Base-by-base conservation (phyloP, 129 eudicot species). In the Gnaphalium uliginosum region DNA sequence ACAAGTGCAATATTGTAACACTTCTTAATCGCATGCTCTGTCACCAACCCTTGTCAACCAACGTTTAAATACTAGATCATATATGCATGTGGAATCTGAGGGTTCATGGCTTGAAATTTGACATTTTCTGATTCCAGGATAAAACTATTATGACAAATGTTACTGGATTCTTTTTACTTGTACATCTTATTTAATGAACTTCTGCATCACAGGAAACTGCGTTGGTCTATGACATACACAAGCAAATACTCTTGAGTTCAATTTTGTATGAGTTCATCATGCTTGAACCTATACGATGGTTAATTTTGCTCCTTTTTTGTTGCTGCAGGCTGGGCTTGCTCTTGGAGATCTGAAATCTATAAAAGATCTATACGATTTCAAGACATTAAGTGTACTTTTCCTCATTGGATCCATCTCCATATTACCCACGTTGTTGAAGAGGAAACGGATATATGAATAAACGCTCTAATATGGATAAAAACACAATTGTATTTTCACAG, bases 331-430 rank as follows among this genome's bases (percentile, higher is more conserved):
- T 54, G 98, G 98, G 70, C 96, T 89, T 76, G 96, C 98, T 56
- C 98, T 93, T 37, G 98, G 98, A 66, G 96, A 93, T 11, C 87
- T 93, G 39, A 93, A 90, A 78, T 93, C 98, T 1, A 84, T 93
- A 27, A 93, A 93, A 88, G 98, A 93, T 75, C 81, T 93, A 41
- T 93, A 93, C 21, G 98, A 93, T 83, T 76, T 93, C 66, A 93
- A 90, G 87, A 93, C 98, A 0, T 79, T 93, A 66, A 75, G 80
- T 53, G 87, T 93, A 62, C 98, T 93, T 73, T 93, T 93, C 81
- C 89, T 93, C 72, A 90, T 93, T 59, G 98, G 98, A 50, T 74
- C 73, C 19, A 67, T 90, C 84, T 74, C 86, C 65, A 89, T 93
- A 76, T 13, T 93, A 43, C 98, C 98, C 1, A 88, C 98, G 17